phyloP scores from a whole-genome alignment of 1,284 basidiomycete genomes.

The Megacollybia platyphylla region DNA sequence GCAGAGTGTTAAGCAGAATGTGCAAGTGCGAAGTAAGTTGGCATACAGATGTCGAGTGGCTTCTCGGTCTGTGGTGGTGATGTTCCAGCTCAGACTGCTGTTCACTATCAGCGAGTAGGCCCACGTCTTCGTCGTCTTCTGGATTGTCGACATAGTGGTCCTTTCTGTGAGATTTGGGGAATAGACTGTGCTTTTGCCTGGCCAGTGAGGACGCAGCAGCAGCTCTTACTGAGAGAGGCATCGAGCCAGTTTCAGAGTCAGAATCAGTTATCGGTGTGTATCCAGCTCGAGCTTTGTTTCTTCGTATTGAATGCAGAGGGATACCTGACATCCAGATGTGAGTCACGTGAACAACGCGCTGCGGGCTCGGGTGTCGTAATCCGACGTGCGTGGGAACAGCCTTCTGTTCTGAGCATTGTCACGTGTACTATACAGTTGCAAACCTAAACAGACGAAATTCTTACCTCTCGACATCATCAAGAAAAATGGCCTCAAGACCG shows the following conservation, averaged over 20 bases:
- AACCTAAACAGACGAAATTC: too few relatives aligned
- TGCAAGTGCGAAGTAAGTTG: not conserved
- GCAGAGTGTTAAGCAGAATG: not conserved
- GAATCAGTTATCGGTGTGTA: conserved; percentile 32
- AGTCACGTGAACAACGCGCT: too few relatives aligned
- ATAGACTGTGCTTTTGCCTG: conserved; percentile 13
- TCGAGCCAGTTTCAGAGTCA: conserved; percentile 13
- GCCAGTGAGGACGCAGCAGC: conserved; percentile 22
- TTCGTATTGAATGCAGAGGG: conserved; percentile 47
- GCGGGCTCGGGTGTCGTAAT: too few relatives aligned
- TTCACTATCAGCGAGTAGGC: conserved; percentile 23
- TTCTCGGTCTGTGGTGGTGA: not conserved
- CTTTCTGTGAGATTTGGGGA: conserved; percentile 21
- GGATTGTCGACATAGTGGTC: conserved; percentile 47
- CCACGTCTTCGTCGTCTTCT: conserved; percentile 34
- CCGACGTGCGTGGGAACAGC: too few relatives aligned
- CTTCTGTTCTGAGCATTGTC: too few relatives aligned
- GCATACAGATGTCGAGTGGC: not conserved
- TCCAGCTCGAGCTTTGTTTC: conserved; percentile 31
- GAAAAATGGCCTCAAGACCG: conserved; percentile 69
- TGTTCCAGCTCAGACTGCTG: conserved; percentile 9
- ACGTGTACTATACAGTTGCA: too few relatives aligned
- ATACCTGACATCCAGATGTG: conserved; percentile 48
- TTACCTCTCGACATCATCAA: too few relatives aligned
- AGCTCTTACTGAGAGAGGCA: conserved; percentile 16